Conservation (phyloP, 1,284 basidiomycete species). For the Microstroma glucosiphilum region DNA sequence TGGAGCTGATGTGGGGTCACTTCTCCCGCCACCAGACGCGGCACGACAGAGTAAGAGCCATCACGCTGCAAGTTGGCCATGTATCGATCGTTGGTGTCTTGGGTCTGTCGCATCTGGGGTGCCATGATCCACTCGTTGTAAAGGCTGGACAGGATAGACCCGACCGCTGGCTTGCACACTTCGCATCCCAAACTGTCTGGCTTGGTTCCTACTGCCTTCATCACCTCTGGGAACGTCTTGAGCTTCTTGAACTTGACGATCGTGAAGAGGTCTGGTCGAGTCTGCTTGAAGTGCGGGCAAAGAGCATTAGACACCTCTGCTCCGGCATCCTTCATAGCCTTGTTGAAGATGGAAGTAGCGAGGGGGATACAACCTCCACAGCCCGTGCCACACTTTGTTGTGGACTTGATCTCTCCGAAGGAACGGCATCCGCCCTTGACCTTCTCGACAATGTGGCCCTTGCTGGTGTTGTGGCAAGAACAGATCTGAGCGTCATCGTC, state of each 20-base stretch:
- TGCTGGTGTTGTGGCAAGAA: slow-evolving; percentile 66
- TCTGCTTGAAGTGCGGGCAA: slow-evolving; percentile 66
- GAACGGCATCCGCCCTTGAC: slow-evolving; percentile 59
- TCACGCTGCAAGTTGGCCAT: slow-evolving; percentile 72
- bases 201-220: slow-evolving; percentile 58
- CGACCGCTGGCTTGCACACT: slow-evolving; percentile 66
- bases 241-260: slow-evolving; percentile 66
- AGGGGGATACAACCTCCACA: slow-evolving; percentile 68
- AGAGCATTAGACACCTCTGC: slow-evolving; percentile 61
- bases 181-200: slow-evolving; percentile 64
- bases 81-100: slow-evolving; percentile 65
- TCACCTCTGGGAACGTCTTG: slow-evolving; percentile 59
- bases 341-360: slow-evolving; percentile 59
- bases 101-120: slow-evolving; percentile 63
- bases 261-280: slow-evolving; percentile 64
- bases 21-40: slow-evolving; percentile 65
- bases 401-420: slow-evolving; percentile 61
- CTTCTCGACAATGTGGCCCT: slow-evolving; percentile 60
- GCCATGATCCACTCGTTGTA: slow-evolving; percentile 67
- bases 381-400: slow-evolving; percentile 66
- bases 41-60: slow-evolving; percentile 68
- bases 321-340: slow-evolving; percentile 67
- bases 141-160: slow-evolving; percentile 63
- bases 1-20: slow-evolving; percentile 66
- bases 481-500: slow-evolving; percentile 69